Base-by-base conservation (phyloP, 116 monocot species). In the Phalaenopsis hybrid region DNA sequence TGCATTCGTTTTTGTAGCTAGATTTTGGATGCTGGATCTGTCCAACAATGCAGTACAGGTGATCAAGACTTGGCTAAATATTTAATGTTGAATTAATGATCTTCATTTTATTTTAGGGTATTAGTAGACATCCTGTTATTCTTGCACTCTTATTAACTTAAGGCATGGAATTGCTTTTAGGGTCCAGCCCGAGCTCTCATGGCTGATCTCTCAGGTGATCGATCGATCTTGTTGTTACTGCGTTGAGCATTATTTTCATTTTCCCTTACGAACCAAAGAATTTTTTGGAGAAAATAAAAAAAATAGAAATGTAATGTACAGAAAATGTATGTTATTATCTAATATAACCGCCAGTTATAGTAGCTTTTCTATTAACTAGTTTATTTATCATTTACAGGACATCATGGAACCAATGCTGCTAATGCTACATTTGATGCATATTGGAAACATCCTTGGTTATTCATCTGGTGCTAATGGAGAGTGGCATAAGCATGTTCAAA, bases 1-100 rank as follows among this genome's bases (percentile, higher is more conserved):
- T 18, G 92, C 88, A 11, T 51, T 92, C 51, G 77, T 87, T 4
- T 92, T 74, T 74, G 90, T 90, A 28, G 33, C 82, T 72, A 88
- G 92, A 59, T 92, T 92, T 55, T 92, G 92, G 92, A n/a, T 92
- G 5, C 85, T 90, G 20, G 92, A 92, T 77, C 84, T 92, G 49
- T 81, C 92, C 20, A 92, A 92, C 76, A 92, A 92, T 85, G 73
- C 90, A 52, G 92, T 88, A 0, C 92, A 92, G 57, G 92, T 92
- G 77, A 77, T 65, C 23, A 10, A 65, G 1, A 52, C 20, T 10
- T 72, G 12, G 31, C 21, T 0, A 81, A 18, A 46, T 50, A 33
- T 1, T 21, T 80, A 33, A 63, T 31, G 25, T 77, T 18, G 28
- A 18, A 18, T 18, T 25, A 37, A 37, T 37, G 37, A 37, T 69